phyloP scores from a whole-genome alignment of 1,139 yeast species.

The Zygosaccharomyces pseudobailii region DNA sequence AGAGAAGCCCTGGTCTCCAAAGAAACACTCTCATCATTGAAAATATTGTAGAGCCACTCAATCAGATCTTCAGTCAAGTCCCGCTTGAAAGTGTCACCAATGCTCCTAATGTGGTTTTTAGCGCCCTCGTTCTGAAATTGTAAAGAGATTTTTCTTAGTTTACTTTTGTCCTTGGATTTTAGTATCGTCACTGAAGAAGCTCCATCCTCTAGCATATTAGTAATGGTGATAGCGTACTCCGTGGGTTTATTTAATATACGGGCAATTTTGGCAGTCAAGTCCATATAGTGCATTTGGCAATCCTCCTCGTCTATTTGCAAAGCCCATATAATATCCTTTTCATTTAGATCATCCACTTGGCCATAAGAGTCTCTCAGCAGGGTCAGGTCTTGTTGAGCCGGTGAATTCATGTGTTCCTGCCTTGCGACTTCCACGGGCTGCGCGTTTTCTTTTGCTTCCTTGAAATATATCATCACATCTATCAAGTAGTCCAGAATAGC shows the following conservation, averaged over 20 bases:
- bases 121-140: constrained; percentile 23
- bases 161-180: constrained; percentile 19
- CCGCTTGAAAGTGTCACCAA: constrained; percentile 23
- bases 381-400: background rate
- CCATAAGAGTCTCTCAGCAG: constrained; percentile 6
- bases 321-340: constrained; percentile 16
- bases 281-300: constrained; percentile 25
- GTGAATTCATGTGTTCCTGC: constrained; percentile 3
- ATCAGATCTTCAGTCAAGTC: constrained; percentile 24
- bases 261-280: constrained; percentile 24
- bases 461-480: constrained; percentile 49
- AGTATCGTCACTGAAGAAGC: constrained; percentile 21
- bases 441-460: constrained; percentile 16
- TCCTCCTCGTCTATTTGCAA: constrained; percentile 28
- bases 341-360: constrained; percentile 3
- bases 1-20: constrained; percentile 16
- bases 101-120: constrained; percentile 20
- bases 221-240: constrained; percentile 26
- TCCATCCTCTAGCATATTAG: constrained; percentile 17
- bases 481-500: constrained; percentile 65
- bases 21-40: constrained; percentile 10
- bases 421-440: constrained; percentile 4
- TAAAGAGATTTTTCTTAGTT: constrained; percentile 17
- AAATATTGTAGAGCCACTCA: constrained; percentile 23
- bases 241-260: constrained; percentile 25